Conservation (phyloP, 2,329 filamentous ascomycete genomes). For the Colletotrichum sp. region DNA sequence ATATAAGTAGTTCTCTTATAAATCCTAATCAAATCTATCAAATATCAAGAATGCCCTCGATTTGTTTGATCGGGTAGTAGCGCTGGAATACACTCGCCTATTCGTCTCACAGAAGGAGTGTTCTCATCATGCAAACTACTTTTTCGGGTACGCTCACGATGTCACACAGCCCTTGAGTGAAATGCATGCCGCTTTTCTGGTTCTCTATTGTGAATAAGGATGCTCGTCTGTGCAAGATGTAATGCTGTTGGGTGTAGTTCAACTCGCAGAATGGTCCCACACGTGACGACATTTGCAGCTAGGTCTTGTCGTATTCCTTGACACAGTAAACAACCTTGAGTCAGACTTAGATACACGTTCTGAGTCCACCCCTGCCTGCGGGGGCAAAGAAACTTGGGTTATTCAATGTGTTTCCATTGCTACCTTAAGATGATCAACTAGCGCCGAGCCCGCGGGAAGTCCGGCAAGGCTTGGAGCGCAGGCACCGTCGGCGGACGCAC, state of each 20-base stretch:
- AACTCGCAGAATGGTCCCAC: background rate
- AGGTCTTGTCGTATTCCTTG: background rate
- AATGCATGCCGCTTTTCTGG: background rate
- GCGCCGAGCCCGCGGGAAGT: background rate
- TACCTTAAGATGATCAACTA: background rate
- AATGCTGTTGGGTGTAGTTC: background rate
- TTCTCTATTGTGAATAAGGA: background rate
- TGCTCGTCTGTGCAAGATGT: background rate
- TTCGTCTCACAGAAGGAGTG: background rate
- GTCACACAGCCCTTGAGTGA: background rate
- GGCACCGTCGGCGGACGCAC: background rate
- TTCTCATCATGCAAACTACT: background rate
- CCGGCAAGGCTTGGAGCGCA: background rate
- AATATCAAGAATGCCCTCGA: too few species aligned
- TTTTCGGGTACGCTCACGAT: fast-evolving
- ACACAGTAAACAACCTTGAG: background rate
- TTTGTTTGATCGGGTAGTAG: too few species aligned
- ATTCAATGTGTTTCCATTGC: background rate
- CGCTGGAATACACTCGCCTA: too few species aligned
- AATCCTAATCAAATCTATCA: too few species aligned
- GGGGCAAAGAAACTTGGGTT: background rate
- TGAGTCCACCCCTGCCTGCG: background rate
- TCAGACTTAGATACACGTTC: background rate
- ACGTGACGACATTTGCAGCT: background rate
- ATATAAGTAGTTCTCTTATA: too few species aligned